Conservation (phyloP, 176 grass and related monocot genomes). For the Musa itinerans region DNA sequence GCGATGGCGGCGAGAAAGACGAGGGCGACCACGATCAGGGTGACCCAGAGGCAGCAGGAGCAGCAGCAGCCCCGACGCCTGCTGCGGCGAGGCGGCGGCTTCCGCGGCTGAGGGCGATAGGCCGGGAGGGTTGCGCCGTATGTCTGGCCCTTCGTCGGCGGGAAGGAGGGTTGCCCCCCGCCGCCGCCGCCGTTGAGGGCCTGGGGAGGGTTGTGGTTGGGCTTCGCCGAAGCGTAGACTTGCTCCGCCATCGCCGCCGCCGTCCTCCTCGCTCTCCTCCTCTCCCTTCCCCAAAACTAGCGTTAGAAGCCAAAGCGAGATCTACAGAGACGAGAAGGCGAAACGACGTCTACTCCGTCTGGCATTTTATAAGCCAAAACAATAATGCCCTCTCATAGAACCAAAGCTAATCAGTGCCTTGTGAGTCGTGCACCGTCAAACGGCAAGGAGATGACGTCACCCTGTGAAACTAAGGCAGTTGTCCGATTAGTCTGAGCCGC, state of each 20-base stretch:
- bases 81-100: conserved; percentile 40
- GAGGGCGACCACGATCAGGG: conserved; percentile 47
- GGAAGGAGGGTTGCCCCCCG: conserved; percentile 12
- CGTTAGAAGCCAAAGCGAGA: too few species aligned
- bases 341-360: too few species aligned
- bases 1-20: conserved; percentile 57
- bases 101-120: conserved; percentile 44
- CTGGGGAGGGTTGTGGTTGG: conserved; percentile 45
- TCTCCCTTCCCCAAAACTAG: too few species aligned
- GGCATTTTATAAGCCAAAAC: too few species aligned
- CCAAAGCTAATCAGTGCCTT: too few species aligned
- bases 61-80: conserved; percentile 55
- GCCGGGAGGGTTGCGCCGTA: conserved; percentile 55
- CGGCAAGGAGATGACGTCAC: too few species aligned
- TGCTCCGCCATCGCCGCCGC: conserved; percentile 56
- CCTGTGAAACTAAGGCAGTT: too few species aligned
- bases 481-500: too few species aligned
- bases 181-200: background rate
- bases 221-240: conserved; percentile 61
- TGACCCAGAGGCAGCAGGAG: conserved; percentile 50
- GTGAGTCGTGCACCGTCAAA: too few species aligned
- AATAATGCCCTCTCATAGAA: too few species aligned
- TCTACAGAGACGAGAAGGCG: too few species aligned
- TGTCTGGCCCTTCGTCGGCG: conserved; percentile 59
- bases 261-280: too few species aligned